Percentiles rank a stretch among this genome's conserved stretches.
Conservation (phyloP, 441 rosid species). For the Mallotus repandus region DNA sequence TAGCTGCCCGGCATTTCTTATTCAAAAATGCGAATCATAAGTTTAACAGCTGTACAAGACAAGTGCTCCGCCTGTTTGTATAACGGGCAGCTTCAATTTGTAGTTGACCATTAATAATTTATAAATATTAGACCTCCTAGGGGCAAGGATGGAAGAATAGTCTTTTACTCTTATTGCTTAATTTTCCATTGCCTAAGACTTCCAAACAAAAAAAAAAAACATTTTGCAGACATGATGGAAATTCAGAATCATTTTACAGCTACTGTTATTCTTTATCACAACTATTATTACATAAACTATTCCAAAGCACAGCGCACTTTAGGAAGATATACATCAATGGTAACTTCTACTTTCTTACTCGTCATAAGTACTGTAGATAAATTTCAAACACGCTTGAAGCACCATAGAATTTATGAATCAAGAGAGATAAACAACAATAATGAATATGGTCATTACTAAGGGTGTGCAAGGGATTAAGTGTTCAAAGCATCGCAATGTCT, state of each 20-base stretch:
- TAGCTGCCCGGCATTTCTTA: background rate
- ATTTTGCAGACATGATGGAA: background rate
- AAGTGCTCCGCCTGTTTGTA: background rate
- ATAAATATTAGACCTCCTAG: background rate
- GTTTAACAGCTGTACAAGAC: background rate
- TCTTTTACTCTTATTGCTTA: background rate
- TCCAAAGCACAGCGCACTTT: background rate
- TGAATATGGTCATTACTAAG: background rate
- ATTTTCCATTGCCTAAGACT: background rate
- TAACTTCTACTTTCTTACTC: background rate
- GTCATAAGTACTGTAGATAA: background rate
- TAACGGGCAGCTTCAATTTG: background rate
- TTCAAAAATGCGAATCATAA: background rate
- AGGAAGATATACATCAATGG: background rate
- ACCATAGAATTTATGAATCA: background rate
- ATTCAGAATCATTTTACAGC: background rate
- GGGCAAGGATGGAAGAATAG: background rate
- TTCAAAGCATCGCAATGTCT: background rate
- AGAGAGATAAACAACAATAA: background rate
- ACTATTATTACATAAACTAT: background rate
- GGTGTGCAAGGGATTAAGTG: background rate
- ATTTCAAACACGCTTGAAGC: background rate
- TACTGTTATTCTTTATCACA: background rate
- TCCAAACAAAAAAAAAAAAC: background rate
- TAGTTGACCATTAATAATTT: background rate